phyloP scores from a whole-genome alignment of 108 stramenopile species.

The Aurantiochytrium sp. region DNA sequence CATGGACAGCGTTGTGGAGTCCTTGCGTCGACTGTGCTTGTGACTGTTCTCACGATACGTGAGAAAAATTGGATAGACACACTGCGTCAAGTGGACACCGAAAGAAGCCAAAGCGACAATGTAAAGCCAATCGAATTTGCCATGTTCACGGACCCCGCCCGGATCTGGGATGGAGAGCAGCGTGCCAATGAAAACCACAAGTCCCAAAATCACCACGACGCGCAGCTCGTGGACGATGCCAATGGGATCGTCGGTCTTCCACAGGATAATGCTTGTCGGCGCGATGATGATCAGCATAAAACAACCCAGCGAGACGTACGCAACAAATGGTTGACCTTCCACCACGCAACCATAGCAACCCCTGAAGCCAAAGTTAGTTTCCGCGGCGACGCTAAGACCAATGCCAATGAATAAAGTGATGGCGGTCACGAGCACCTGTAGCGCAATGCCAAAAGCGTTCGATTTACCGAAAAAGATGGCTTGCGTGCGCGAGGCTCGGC shows the following conservation, averaged over 20 bases:
- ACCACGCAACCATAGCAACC: background rate
- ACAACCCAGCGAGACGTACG: background rate
- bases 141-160: background rate
- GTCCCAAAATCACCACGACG: background rate
- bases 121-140: background rate
- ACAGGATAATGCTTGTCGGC: background rate
- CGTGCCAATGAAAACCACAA: background rate
- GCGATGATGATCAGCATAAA: background rate
- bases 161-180: background rate
- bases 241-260: background rate
- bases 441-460: background rate
- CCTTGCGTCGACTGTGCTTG: background rate
- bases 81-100: background rate
- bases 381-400: background rate
- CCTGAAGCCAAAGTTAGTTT: background rate
- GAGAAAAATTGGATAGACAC: background rate
- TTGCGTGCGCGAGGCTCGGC: background rate
- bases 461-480: background rate
- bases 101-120: background rate
- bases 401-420: background rate
- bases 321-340: background rate
- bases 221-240: background rate
- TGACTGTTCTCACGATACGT: background rate
- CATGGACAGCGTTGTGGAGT: background rate
- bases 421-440: background rate